Percentiles rank a stretch among this genome's conserved stretches.
Conservation (phyloP, 2,329 filamentous ascomycete species). For the Trichoderma oligosporum region DNA sequence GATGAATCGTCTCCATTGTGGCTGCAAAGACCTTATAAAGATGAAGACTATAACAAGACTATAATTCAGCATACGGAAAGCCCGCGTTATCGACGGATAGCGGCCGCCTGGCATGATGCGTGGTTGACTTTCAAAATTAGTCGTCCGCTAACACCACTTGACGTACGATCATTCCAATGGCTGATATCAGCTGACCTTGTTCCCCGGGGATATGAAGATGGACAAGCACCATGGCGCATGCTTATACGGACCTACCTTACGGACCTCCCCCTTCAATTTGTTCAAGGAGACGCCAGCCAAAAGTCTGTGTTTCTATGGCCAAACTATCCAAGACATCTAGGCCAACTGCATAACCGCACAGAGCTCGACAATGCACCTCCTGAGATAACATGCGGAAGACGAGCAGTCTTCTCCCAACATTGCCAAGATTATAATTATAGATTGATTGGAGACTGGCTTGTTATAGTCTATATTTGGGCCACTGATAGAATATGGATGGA, state of each 20-base stretch:
- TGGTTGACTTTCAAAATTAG: background rate
- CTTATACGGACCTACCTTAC: background rate
- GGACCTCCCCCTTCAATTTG: background rate
- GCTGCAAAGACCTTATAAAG: constrained; percentile 7
- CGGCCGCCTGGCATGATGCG: background rate
- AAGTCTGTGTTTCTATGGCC: background rate
- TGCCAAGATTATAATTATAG: background rate
- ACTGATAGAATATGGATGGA: constrained; percentile 2
- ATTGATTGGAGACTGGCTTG: background rate
- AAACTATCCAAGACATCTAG: background rate
- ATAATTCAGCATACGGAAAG: background rate
- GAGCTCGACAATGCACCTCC: constrained; percentile 1
- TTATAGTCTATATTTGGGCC: constrained; percentile 12
- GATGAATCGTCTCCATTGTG: constrained; percentile 4
- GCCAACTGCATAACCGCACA: background rate
- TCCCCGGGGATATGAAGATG: constrained; percentile 9
- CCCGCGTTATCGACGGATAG: background rate
- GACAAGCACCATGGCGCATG: constrained; percentile 10
- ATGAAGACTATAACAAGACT: constrained; percentile 4
- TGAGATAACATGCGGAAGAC: constrained; percentile 11
- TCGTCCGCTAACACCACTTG: background rate
- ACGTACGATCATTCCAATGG: constrained; percentile 4
- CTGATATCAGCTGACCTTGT: constrained; percentile 4
- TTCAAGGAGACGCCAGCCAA: background rate
- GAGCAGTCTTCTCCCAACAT: constrained; percentile 3